These are phyloP conservation scores for Pythium pyrilobum DNA, from an alignment of 352 stramenopile species.

Conservation along the genomic window DNA sequence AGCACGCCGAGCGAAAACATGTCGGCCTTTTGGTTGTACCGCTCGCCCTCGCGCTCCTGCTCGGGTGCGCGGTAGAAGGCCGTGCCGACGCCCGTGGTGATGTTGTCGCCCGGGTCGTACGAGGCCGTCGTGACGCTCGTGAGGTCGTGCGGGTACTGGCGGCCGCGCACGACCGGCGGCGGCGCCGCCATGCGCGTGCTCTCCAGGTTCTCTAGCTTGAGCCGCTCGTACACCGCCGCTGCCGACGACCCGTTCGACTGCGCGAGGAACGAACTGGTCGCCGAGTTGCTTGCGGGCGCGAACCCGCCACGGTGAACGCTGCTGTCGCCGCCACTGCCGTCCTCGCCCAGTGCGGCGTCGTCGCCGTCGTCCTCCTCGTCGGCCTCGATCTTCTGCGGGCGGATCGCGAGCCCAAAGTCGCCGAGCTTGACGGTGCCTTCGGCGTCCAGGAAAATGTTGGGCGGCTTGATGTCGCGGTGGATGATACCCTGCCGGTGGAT, in stretches of 20 bases:
- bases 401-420: conserved; percentile 94
- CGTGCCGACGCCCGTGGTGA: conserved; percentile 94
- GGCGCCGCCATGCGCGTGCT: conserved; percentile 40
- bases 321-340: background rate
- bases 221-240: conserved; percentile 57
- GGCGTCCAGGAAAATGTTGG: conserved; percentile 93
- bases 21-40: conserved; percentile 90
- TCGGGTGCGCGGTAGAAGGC: conserved; percentile 95
- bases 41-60: conserved; percentile 84
- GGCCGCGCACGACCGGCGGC: background rate
- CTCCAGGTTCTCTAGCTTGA: conserved; percentile 67
- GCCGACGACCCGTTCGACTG: conserved; percentile 59
- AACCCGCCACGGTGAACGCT: no score
- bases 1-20: conserved; percentile 95
- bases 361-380: conserved; percentile 36
- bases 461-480: conserved; percentile 90
- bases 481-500: conserved; percentile 94
- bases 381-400: conserved; percentile 40
- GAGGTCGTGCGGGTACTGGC: conserved; percentile 14
- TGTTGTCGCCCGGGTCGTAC: conserved; percentile 43
- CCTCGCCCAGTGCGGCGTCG: background rate
- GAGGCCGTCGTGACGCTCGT: conserved; percentile 60
- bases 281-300: no score
- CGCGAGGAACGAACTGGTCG: conserved; percentile 29
- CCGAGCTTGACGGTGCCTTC: conserved; percentile 91